Base-by-base conservation (phyloP, 2,329 filamentous ascomycete genomes). In the Teratosphaeria epicoccoides region DNA sequence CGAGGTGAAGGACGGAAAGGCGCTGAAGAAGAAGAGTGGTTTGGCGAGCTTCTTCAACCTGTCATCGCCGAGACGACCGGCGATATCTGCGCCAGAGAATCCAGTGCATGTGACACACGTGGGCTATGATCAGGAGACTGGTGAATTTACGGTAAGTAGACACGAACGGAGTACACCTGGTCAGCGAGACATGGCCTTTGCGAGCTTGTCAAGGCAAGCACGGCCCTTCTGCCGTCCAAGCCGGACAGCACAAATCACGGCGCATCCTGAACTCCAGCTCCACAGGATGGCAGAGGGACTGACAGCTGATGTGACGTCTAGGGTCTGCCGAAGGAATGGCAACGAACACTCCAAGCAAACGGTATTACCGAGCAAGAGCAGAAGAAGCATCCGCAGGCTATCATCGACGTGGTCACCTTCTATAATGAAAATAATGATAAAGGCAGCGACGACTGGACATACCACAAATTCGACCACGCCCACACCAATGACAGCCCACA, bases 51-150 rank as follows among this genome's bases (percentile, higher is more conserved):
- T 95, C 64, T 83, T 95, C 68, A 91, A 84, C 67, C 74, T 83
- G 66, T 83, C 94, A 53, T 91, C 89, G 29, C 89, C 87, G 49
- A 87, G 90, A 70, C 88, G 89, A 58, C 88, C 93, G 46, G 82
- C 91, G 69, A 98, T 98, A 63, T 97, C 93, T n/a, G 88, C 89
- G 33, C 93, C 93, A 50, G 90, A 95, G 70, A 97, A 98, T 64
- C 93, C 93, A 47, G 89, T 97, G 54, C 93, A 97, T 71, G 88
- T 98, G 63, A 97, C 91, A 52, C 93, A 98, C 70, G 93, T 98
- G 59, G 91, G 91, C 61, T 96, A 95, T 69, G 91, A 98, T 71
- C 95, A 93, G 72, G 80, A 87, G 63, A 97, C 93, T 3, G 93
- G 93, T 59, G 88, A 95, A 72, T 98, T 95, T 70, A 97, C 91